Percentiles rank a stretch among this genome's conserved stretches.
Evolutionary conservation across 1,139 yeast genomes (phyloP).

Genomic region (Sugiyamaella neomexicana): DNA sequence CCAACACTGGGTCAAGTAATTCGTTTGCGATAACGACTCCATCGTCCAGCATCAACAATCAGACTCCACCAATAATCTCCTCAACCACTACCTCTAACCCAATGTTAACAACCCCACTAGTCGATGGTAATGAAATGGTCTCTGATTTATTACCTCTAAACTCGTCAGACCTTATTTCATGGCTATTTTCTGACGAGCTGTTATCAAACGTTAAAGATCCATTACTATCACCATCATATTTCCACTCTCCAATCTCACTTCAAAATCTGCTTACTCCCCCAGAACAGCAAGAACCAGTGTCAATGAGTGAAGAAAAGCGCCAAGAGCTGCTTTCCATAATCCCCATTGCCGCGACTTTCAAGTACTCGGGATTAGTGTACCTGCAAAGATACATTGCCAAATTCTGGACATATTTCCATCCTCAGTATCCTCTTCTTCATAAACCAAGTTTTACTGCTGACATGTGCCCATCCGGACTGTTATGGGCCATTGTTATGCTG

Average conservation of each 20-base stretch:
- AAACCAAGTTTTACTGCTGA: constrained; percentile 62
- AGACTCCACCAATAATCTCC: background rate
- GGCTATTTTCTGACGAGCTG: constrained; percentile 42
- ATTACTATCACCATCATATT: constrained; percentile 34
- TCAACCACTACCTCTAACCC: background rate
- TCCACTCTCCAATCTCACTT: constrained; percentile 43
- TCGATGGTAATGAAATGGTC: constrained; percentile 7
- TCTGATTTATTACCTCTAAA: constrained; percentile 13
- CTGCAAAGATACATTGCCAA: constrained; percentile 24
- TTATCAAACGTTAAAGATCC: constrained; percentile 37
- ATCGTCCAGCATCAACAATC: background rate
- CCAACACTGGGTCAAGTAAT: background rate
- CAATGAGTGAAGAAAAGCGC: constrained; percentile 36
- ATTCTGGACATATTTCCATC: constrained; percentile 62
- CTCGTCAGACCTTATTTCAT: constrained; percentile 37
- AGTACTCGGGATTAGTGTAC: constrained; percentile 33
- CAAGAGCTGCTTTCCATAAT: constrained; percentile 39
- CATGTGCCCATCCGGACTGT: constrained; percentile 52
- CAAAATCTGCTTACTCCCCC: constrained; percentile 43
- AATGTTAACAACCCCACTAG: constrained; percentile 1
- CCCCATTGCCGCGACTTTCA: constrained; percentile 35
- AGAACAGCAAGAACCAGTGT: constrained; percentile 34
- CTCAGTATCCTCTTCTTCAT: constrained; percentile 62
- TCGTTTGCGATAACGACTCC: background rate
- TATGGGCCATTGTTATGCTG: constrained; percentile 56